phyloP scores from a whole-genome alignment of 371 early-diverging fungal species.

The Mucor sp. region DNA sequence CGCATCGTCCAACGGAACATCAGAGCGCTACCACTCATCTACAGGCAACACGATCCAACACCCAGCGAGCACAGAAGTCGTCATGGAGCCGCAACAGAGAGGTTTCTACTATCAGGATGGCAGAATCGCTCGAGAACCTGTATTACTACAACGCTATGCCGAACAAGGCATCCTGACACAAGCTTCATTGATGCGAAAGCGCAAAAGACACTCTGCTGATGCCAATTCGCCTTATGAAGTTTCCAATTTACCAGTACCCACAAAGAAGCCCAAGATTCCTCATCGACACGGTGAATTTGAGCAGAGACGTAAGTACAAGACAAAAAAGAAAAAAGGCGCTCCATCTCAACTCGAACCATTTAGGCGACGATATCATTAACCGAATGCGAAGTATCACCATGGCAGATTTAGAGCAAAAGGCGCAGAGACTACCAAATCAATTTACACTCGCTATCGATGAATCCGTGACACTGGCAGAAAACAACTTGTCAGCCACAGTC shows the following conservation, averaged over 20 bases:
- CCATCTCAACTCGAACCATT: not conserved
- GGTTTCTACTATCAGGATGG: conserved; percentile 52
- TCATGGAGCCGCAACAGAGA: conserved; percentile 47
- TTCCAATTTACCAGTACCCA: conserved; percentile 21
- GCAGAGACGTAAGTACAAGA: conserved; percentile 41
- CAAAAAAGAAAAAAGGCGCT: not conserved
- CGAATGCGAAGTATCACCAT: conserved; percentile 43
- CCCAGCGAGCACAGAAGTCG: not conserved
- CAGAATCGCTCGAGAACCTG: conserved; percentile 43
- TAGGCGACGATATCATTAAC: conserved; percentile 50
- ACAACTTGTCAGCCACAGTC: not conserved
- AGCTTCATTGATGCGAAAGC: conserved; percentile 45
- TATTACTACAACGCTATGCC: conserved; percentile 43
- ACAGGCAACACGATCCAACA: conserved; percentile 3
- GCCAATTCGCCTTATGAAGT: conserved; percentile 24
- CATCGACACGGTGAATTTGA: conserved; percentile 57
- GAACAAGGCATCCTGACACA: conserved; percentile 50
- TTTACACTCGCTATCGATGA: conserved; percentile 39
- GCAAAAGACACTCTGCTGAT: conserved; percentile 42
- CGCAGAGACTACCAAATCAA: conserved; percentile 29
- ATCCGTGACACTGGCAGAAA: conserved; percentile 3
- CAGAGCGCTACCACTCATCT: not conserved
- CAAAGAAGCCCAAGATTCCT: conserved; percentile 52
- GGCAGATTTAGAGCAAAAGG: conserved; percentile 48
- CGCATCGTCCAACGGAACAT: not conserved